phyloP scores from a whole-genome alignment of 208 protist genomes.

The Crithidia mellificae region DNA sequence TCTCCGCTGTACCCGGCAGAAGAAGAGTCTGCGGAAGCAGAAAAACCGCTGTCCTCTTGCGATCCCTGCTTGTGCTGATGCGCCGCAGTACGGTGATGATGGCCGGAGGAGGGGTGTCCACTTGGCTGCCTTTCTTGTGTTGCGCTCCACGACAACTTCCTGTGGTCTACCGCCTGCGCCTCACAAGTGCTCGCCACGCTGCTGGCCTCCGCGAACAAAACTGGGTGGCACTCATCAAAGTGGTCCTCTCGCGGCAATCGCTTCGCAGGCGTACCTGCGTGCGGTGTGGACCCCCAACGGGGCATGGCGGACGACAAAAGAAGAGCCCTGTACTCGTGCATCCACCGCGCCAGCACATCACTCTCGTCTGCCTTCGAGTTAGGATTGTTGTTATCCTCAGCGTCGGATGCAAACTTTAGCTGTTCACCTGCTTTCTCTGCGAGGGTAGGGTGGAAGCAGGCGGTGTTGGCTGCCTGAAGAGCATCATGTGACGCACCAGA shows the following conservation, averaged over 20 bases:
- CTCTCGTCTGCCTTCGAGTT: constrained; percentile 8
- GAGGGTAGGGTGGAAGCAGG: neutral
- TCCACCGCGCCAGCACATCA: constrained; percentile 14
- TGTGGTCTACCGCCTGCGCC: neutral
- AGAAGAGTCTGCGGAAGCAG: neutral
- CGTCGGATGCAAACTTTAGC: neutral
- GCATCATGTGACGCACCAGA: neutral
- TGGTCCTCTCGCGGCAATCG: neutral
- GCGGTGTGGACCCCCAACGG: neutral
- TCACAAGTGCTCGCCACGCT: neutral
- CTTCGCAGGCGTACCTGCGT: neutral
- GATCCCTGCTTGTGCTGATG: too few relatives aligned
- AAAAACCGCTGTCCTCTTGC: neutral
- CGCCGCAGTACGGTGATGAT: neutral
- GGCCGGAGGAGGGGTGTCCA: neutral
- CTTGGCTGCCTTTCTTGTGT: neutral
- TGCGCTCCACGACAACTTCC: neutral
- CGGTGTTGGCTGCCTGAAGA: too few relatives aligned
- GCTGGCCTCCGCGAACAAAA: neutral
- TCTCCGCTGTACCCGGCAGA: constrained; percentile 13
- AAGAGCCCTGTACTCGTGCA: constrained; percentile 27
- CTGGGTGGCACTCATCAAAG: constrained; percentile 6
- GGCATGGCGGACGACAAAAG: constrained; percentile 28
- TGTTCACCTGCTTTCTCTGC: neutral
- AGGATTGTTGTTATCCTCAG: neutral